Evolutionary conservation across 768 basidiomycete genomes (phyloP).

Genomic region (Phylloporus sp.): DNA sequence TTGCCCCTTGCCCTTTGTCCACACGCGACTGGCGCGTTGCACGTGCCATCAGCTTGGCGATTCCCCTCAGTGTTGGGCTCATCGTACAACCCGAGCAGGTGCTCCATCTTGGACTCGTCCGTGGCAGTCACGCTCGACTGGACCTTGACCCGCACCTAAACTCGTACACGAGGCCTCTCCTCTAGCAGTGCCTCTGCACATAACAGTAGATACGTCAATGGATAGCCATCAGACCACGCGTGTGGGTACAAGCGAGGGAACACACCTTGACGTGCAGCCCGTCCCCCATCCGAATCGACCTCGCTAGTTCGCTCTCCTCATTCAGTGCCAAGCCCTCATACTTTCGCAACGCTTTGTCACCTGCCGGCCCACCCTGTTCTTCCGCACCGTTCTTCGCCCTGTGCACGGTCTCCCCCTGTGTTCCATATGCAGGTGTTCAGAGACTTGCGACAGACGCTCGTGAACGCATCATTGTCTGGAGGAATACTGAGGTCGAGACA

Average conservation of each 20-base stretch:
- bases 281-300: constrained; percentile 51
- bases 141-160: constrained; percentile 28
- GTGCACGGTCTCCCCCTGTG: constrained; percentile 79
- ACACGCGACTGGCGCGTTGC: constrained; percentile 43
- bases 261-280: constrained; percentile 40
- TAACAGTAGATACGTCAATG: constrained; percentile 9
- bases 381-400: constrained; percentile 8
- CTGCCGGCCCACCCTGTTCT: constrained; percentile 15
- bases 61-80: constrained; percentile 51
- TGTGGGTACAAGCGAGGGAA: constrained; percentile 30
- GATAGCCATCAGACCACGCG: neutral
- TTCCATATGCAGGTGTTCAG: constrained; percentile 88
- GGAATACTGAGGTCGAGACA: constrained; percentile 94
- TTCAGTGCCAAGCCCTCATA: constrained; percentile 88
- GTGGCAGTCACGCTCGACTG: constrained; percentile 39
- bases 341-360: constrained; percentile 55
- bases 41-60: constrained; percentile 47
- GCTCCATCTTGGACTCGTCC: constrained; percentile 60
- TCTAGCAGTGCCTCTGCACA: constrained; percentile 42
- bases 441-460: constrained; percentile 84
- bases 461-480: constrained; percentile 76
- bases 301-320: constrained; percentile 79
- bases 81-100: constrained; percentile 72
- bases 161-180: neutral
- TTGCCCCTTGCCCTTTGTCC: constrained; percentile 77